Base-by-base conservation (phyloP, 2,329 filamentous ascomycete genomes). In the Pseudogymnoascus verrucosus region DNA sequence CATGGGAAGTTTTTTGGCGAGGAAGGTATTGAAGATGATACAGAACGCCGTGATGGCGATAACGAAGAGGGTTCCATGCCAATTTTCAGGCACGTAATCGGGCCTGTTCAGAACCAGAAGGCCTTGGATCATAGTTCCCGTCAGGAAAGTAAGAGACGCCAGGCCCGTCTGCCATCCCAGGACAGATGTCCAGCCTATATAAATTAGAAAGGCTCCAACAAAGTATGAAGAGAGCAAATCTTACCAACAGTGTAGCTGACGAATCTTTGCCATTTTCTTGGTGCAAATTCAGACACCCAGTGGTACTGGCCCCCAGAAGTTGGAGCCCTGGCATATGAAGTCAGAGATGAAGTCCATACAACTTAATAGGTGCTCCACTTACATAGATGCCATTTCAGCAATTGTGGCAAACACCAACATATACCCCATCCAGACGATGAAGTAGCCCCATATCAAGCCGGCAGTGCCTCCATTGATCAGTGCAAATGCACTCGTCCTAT, bases 221-320 rank as follows among this genome's bases (percentile, higher is more conserved):
- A 61, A 69, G 10, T n/a, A 39, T 19, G 36, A 61, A 63, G 62
- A 44, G 14, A 62, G 19, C 1, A 2, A 2, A 39, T 47, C 69
- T 60, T 64, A 75, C 78, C 79, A 4, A 78, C 77, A 14, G 81
- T 70, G 68, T 85, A 87, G 65, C 80, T 83, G 1, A 84, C 72
- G 37, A 80, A 77, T 63, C 80, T 82, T 67, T 84, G 81, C 61
- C 77, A 75, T 47, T 73, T 71, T 0, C 71, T 73, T 0, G 81
- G 78, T 0, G 80, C 78, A 65, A 84, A 83, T 61, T 83, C 80
- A 1, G 78, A 82, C 1, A 84, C 81, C 82, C 81, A 84, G 67
- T 84, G 81, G 65, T 84, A 85, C 67, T 85, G 82, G 1, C 83
- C 83, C 21, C 83, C 82, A 5, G 78, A 78, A 0, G 81, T 85